Percentiles rank a stretch among this genome's conserved stretches.
Evolutionary conservation across 495 filamentous ascomycete species (phyloP).

Genomic region (Poronia punctata): DNA sequence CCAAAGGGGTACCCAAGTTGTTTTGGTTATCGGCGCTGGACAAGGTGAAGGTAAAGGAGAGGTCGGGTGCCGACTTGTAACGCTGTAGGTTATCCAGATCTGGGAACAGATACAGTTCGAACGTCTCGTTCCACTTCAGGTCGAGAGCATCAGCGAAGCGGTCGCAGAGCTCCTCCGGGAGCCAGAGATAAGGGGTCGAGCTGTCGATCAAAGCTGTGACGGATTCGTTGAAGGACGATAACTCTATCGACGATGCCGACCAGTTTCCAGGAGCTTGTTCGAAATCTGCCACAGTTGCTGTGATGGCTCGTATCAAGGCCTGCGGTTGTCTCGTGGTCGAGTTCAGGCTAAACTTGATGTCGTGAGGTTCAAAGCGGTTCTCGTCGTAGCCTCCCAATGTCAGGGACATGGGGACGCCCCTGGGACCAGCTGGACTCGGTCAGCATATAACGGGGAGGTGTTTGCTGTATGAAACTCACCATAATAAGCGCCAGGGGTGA

Average conservation of each 20-base stretch:
- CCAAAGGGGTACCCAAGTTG: constrained; percentile 34
- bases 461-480: constrained; percentile 27
- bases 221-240: constrained; percentile 40
- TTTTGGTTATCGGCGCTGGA: constrained; percentile 42
- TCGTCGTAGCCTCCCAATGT: constrained; percentile 59
- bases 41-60: constrained; percentile 55
- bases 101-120: constrained; percentile 36
- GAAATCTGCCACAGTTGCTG: constrained; percentile 36
- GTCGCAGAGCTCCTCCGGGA: constrained; percentile 54
- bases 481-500: constrained; percentile 61
- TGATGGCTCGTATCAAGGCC: constrained; percentile 49
- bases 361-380: constrained; percentile 49
- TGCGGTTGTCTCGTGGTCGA: constrained; percentile 38
- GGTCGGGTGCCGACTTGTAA: constrained; percentile 34
- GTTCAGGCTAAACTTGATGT: constrained; percentile 47
- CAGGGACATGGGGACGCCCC: constrained; percentile 48
- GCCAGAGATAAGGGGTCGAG: constrained; percentile 61
- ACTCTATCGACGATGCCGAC: constrained; percentile 27
- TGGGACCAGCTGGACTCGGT: constrained; percentile 24
- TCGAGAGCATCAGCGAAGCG: constrained; percentile 54
- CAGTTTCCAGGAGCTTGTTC: constrained; percentile 35
- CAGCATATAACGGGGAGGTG: constrained; percentile 9
- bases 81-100: constrained; percentile 24
- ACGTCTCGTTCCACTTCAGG: constrained; percentile 48
- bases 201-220: constrained; percentile 55